These are phyloP conservation scores for Sesbania bispinosa DNA, from an alignment of 306 rosid species.

Conservation along the genomic window DNA sequence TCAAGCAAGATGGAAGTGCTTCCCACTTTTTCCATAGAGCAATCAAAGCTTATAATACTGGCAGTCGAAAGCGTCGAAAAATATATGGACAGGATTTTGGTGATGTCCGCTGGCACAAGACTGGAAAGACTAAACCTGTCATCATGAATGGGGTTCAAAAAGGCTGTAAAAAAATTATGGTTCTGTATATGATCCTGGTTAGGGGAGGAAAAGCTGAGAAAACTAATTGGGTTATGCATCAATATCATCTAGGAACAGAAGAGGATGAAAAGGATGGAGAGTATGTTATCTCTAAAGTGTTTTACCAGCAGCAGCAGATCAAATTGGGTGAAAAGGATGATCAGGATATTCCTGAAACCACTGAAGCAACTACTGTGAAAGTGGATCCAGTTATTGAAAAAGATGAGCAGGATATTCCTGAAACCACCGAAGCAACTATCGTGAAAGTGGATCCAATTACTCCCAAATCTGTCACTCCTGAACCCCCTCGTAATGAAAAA, in stretches of 20 bases:
- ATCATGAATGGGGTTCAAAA: constrained; percentile 52
- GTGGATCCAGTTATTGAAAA: constrained; percentile 66
- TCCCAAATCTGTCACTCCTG: constrained; percentile 69
- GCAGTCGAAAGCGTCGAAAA: constrained; percentile 78
- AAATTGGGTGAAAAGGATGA: constrained; percentile 49
- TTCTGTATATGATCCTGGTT: constrained; percentile 52
- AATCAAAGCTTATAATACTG: constrained; percentile 80
- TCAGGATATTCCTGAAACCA: constrained; percentile 45
- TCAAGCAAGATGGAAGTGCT: constrained; percentile 75
- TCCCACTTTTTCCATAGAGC: constrained; percentile 83
- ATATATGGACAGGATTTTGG: constrained; percentile 58
- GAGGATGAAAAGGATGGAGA: constrained; percentile 72
- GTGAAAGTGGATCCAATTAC: constrained; percentile 67
- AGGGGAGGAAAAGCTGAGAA: constrained; percentile 72
- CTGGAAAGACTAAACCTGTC: constrained; percentile 80
- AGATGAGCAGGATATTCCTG: constrained; percentile 51
- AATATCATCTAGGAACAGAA: constrained; percentile 70
- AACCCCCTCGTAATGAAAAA: constrained; percentile 51
- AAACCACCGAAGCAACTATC: constrained; percentile 21
- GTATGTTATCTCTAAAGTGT: constrained; percentile 61
- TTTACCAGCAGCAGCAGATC: constrained; percentile 59
- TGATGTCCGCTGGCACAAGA: constrained; percentile 94
- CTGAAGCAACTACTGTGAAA: constrained; percentile 26
- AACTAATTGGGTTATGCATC: constrained; percentile 95
- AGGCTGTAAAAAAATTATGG: constrained; percentile 90